Evolutionary conservation across 805 yeast genomes (phyloP).

Genomic region (Ogataea pilisensis): DNA sequence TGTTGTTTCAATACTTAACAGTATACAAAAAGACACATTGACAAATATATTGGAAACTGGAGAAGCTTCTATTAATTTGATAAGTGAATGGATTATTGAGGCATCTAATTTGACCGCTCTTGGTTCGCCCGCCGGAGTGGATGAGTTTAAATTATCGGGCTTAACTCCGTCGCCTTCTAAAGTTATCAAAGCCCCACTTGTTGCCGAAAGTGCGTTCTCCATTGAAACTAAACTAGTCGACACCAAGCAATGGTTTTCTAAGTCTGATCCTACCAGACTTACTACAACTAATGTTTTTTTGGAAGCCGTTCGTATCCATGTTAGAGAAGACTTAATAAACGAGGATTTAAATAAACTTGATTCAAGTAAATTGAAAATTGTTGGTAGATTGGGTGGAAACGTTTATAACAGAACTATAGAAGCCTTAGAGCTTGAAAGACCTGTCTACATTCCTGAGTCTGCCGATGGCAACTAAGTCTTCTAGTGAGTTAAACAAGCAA

Average conservation of each 20-base stretch:
- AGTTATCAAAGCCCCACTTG: constrained; percentile 50
- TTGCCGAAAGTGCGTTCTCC: constrained; percentile 58
- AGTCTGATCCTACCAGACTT: constrained; percentile 28
- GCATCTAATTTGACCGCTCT: constrained; percentile 53
- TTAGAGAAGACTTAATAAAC: constrained; percentile 50
- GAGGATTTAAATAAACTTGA: constrained; percentile 38
- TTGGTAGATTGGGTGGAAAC: constrained; percentile 51
- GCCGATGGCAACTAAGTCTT: too few species aligned
- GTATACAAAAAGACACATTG: constrained; percentile 44
- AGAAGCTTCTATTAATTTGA: constrained; percentile 53
- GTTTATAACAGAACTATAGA: constrained; percentile 41
- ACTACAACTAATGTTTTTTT: constrained; percentile 41
- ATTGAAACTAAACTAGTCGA: constrained; percentile 51
- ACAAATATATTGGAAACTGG: constrained; percentile 44
- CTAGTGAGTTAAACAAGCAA: too few species aligned
- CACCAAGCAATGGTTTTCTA: constrained; percentile 42
- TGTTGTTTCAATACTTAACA: constrained; percentile 40
- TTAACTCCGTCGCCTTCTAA: constrained; percentile 43
- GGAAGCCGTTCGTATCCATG: constrained; percentile 57
- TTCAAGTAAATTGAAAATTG: constrained; percentile 45
- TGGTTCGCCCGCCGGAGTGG: constrained; percentile 44
- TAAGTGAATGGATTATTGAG: constrained; percentile 61
- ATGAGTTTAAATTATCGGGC: constrained; percentile 56
- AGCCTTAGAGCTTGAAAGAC: constrained; percentile 46
- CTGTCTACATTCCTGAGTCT: constrained; percentile 37